phyloP scores from a whole-genome alignment of 2,329 filamentous ascomycete genomes.

The Monilinia fructigena region DNA sequence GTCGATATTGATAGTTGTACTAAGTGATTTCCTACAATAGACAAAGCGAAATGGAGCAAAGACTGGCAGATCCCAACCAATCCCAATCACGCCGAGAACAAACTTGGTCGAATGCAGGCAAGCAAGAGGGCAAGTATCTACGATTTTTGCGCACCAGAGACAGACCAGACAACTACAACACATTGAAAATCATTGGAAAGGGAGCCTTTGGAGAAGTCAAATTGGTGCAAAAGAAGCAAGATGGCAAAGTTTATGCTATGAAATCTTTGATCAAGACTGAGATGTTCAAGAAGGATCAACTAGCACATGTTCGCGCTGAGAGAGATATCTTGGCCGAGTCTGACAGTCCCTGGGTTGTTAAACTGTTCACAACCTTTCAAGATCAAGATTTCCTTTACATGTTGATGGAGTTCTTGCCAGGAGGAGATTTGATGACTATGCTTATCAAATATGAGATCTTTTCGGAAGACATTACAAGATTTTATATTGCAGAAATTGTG shows the following conservation, averaged over 20 bases:
- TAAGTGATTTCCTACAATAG: slow-evolving; percentile 46
- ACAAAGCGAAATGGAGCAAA: slow-evolving; percentile 87
- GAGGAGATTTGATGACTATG: slow-evolving; percentile 99
- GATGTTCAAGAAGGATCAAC: slow-evolving; percentile 99
- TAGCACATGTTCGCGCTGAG: slow-evolving; percentile 95
- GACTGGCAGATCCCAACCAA: slow-evolving; percentile 74
- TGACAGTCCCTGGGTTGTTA: slow-evolving; percentile 99
- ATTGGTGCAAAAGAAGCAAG: slow-evolving; percentile 91
- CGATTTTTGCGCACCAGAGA: slow-evolving; percentile 93
- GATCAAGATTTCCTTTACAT: slow-evolving; percentile 96
- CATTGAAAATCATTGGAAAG: slow-evolving; percentile 97
- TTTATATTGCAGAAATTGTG: slow-evolving; percentile 98
- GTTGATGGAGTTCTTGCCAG: slow-evolving; percentile 98
- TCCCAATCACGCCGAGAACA: slow-evolving; percentile 75
- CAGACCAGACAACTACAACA: slow-evolving; percentile 90
- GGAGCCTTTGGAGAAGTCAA: slow-evolving; percentile 98
- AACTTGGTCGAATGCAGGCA: slow-evolving; percentile 79
- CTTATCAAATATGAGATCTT: slow-evolving; percentile 99
- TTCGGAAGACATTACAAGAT: slow-evolving; percentile 95
- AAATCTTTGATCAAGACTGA: slow-evolving; percentile 98
- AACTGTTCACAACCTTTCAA: slow-evolving; percentile 97
- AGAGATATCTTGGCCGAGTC: slow-evolving; percentile 97
- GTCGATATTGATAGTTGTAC: slow-evolving; percentile 1
- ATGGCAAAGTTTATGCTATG: slow-evolving; percentile 96
- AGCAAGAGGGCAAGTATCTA: slow-evolving; percentile 88